A percentile compares a stretch with the other conserved stretches of the same genome.
phyloP scores from a whole-genome alignment of 371 early-diverging fungal genomes.

The Apophysomyces elegans region DNA sequence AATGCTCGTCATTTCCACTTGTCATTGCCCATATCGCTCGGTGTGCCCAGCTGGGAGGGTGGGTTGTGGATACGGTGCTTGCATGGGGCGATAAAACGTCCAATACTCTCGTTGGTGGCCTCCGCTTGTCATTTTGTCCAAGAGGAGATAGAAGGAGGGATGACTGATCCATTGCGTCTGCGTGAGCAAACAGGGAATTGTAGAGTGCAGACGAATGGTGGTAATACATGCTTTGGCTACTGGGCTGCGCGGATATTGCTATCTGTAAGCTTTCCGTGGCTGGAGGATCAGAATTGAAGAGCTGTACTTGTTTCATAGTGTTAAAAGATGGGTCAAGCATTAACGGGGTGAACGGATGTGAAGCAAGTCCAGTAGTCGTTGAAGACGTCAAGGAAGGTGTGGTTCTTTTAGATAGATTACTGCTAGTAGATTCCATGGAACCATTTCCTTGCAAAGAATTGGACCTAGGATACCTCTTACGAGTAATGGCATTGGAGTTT shows the following conservation, averaged over 20 bases:
- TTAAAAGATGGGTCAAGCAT: too few species aligned
- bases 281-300: too few species aligned
- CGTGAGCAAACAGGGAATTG: neutral
- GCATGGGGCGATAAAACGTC: neutral
- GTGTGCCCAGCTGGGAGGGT: slow-evolving; percentile 9
- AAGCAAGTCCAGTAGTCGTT: too few species aligned
- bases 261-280: neutral
- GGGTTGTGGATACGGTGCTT: neutral
- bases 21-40: slow-evolving; percentile 8
- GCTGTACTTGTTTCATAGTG: too few species aligned
- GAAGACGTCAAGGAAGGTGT: neutral
- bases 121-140: neutral
- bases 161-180: neutral
- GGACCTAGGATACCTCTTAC: neutral
- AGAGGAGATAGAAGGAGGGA: slow-evolving; percentile 1
- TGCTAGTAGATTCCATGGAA: neutral
- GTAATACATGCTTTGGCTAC: neutral
- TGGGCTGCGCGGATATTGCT: neutral
- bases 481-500: neutral
- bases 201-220: neutral
- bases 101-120: neutral
- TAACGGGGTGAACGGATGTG: too few species aligned
- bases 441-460: neutral
- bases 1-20: neutral
- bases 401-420: neutral